phyloP scores from a whole-genome alignment of 2,329 filamentous ascomycete genomes.

The Cordyceps cateniannulata region DNA sequence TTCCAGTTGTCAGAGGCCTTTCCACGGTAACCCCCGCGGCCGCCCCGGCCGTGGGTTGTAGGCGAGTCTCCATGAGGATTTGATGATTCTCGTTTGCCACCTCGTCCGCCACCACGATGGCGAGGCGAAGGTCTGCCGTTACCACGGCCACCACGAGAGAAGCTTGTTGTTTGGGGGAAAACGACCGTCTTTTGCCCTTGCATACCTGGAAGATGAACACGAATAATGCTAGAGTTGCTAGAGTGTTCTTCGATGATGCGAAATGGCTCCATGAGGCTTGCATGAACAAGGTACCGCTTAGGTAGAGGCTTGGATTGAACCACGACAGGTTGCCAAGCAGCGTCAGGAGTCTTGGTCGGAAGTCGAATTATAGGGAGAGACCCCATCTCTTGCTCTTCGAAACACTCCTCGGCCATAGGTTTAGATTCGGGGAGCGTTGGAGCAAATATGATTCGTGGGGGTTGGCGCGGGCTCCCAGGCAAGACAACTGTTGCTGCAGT shows the following conservation, averaged over 20 bases:
- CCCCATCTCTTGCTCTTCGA: conserved; percentile 74
- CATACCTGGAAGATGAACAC: conserved; percentile 38
- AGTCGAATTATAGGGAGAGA: conserved; percentile 66
- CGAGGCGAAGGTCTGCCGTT: conserved; percentile 23
- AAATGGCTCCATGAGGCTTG: conserved; percentile 28
- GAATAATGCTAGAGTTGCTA: conserved; percentile 30
- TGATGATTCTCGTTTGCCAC: conserved; percentile 28
- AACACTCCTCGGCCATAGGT: conserved; percentile 71
- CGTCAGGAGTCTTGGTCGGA: conserved; percentile 55
- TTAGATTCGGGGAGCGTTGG: conserved; percentile 38
- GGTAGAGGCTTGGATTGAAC: conserved; percentile 49
- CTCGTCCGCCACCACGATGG: conserved; percentile 25
- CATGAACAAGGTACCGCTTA: conserved; percentile 40
- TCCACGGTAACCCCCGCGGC: conserved; percentile 34
- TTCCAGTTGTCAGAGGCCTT: conserved; percentile 37
- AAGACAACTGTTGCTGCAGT: conserved; percentile 65
- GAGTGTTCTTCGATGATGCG: conserved; percentile 27
- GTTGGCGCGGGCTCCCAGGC: conserved; percentile 29
- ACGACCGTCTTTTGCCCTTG: conserved; percentile 30
- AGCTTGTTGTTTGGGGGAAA: conserved; percentile 26
- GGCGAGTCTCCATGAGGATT: conserved; percentile 23
- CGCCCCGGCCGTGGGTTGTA: conserved; percentile 23
- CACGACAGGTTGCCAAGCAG: conserved; percentile 55
- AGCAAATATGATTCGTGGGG: background rate
- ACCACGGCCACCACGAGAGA: conserved; percentile 26